phyloP scores from a whole-genome alignment of 306 rosid species.

The Glycine latifolia region DNA sequence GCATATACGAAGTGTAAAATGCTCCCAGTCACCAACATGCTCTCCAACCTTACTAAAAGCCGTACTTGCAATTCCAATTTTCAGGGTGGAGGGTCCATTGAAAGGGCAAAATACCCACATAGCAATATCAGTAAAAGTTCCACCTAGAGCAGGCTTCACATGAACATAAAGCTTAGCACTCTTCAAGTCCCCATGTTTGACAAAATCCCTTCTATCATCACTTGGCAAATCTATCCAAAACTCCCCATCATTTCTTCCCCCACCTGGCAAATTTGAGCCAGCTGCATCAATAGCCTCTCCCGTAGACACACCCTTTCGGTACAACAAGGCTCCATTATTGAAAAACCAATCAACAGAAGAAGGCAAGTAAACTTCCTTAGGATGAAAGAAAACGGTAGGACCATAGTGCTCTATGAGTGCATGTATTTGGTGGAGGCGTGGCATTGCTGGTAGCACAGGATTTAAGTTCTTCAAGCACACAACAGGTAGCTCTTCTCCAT shows the following conservation, averaged over 20 bases:
- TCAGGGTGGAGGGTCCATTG: conserved; percentile 86
- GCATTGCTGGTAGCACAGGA: conserved; percentile 65
- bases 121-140: conserved; percentile 82
- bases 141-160: conserved; percentile 91
- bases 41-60: conserved; percentile 71
- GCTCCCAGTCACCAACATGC: conserved; percentile 92
- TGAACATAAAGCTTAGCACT: conserved; percentile 83
- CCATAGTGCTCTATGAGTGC: conserved; percentile 88
- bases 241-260: conserved; percentile 68
- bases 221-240: conserved; percentile 90
- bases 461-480: conserved; percentile 86
- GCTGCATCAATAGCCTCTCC: conserved; percentile 67
- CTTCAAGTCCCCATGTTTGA: conserved; percentile 69
- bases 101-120: conserved; percentile 98
- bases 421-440: conserved; percentile 72
- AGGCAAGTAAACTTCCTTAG: conserved; percentile 82
- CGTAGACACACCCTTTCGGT: conserved; percentile 48
- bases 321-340: conserved; percentile 68
- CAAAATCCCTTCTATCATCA: conserved; percentile 59
- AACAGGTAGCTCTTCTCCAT: conserved; percentile 64
- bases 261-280: conserved; percentile 82
- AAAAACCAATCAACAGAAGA: conserved; percentile 97
- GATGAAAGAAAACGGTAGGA: conserved; percentile 91
- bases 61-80: conserved; percentile 60
- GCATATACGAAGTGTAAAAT: conserved; percentile 69